phyloP scores from a whole-genome alignment of 306 rosid genomes.

The Inga laurina region DNA sequence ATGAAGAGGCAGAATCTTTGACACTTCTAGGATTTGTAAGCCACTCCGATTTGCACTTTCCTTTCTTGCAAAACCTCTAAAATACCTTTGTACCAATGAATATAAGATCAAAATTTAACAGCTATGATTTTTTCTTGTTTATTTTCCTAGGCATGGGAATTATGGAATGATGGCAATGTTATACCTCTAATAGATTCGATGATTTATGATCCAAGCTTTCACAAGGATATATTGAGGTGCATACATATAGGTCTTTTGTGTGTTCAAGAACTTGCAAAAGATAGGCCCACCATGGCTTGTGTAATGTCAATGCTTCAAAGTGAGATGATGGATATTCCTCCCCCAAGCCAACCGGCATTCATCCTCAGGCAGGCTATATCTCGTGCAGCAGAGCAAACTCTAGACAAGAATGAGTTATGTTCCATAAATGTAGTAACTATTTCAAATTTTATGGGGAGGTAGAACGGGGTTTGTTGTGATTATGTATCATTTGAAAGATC shows the following conservation, averaged over 20 bases:
- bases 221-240: slow-evolving; percentile 26
- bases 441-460: background rate
- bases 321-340: too few relatives aligned
- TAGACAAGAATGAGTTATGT: background rate
- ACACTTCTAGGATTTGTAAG: slow-evolving; percentile 22
- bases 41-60: background rate
- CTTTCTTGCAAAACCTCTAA: background rate
- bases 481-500: too few relatives aligned
- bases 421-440: background rate
- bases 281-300: too few relatives aligned
- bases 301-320: too few relatives aligned
- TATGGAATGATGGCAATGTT: slow-evolving; percentile 30
- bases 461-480: too few relatives aligned
- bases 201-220: background rate
- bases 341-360: too few relatives aligned
- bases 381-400: background rate
- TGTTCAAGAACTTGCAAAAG: too few relatives aligned
- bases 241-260: background rate
- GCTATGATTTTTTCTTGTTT: background rate
- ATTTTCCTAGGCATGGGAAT: slow-evolving; percentile 35
- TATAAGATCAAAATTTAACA: background rate
- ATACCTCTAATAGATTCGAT: slow-evolving; percentile 20
- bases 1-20: background rate
- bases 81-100: background rate
- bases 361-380: background rate